A percentile compares a stretch with the other conserved stretches of the same genome.
Evolutionary conservation across 441 rosid species (phyloP).

Genomic region (Pelargonium myrrhifolium): DNA sequence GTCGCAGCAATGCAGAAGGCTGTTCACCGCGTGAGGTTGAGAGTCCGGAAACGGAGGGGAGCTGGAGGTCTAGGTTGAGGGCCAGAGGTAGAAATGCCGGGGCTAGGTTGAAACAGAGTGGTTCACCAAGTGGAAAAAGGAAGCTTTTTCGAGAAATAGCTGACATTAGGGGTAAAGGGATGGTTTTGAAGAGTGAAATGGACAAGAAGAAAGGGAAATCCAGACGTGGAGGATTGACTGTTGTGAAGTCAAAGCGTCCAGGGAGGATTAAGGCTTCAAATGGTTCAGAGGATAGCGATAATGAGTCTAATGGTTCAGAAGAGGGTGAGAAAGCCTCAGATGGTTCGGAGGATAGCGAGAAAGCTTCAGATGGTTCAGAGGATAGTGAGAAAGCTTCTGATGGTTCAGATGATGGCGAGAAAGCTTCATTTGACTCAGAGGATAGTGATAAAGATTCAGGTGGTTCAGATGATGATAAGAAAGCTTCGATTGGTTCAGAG

Average conservation of each 20-base stretch:
- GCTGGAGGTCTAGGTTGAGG: slow-evolving; percentile 71
- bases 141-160: slow-evolving; percentile 40
- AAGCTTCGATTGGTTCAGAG: slow-evolving; percentile 11
- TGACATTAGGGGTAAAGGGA: slow-evolving; percentile 13
- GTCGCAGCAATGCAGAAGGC: slow-evolving; percentile 18
- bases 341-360: slow-evolving; percentile 20
- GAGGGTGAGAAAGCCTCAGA: slow-evolving; percentile 22
- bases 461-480: slow-evolving; percentile 20
- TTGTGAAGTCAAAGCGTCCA: slow-evolving; percentile 23
- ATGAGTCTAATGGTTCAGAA: slow-evolving; percentile 23
- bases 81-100: slow-evolving; percentile 36
- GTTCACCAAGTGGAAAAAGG: slow-evolving; percentile 32
- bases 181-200: slow-evolving; percentile 12
- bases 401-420: slow-evolving; percentile 5
- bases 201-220: slow-evolving; percentile 15
- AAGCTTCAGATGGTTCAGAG: slow-evolving; percentile 14
- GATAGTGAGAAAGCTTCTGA: not conserved
- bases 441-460: slow-evolving; percentile 23
- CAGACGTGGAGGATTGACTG: slow-evolving; percentile 18
- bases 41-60: slow-evolving; percentile 31
- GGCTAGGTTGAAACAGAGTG: slow-evolving; percentile 21
- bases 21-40: slow-evolving; percentile 18
- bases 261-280: slow-evolving; percentile 33
- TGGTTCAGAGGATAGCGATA: slow-evolving; percentile 27
- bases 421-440: slow-evolving; percentile 18